Evolutionary conservation across 352 stramenopile genomes (phyloP), one percentile per base, ranked within the genome.

Genomic region (Phytophthora uliginosa): DNA sequence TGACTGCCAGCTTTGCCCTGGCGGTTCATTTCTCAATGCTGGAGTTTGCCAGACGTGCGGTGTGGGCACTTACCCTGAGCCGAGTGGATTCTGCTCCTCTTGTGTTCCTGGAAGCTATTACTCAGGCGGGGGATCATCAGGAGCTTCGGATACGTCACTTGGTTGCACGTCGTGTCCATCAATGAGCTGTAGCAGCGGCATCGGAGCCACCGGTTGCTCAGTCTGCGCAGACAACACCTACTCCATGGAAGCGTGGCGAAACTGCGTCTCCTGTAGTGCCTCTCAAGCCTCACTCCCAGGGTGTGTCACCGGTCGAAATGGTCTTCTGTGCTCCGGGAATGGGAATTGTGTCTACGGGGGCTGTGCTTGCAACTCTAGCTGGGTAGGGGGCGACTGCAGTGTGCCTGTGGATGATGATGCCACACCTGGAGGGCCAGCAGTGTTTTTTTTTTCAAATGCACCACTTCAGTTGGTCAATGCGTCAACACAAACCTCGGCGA

Each of bases 291-390:
- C 66, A 36, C 59, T 81, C 2, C 33, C 69, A n/a, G 76, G 69
- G 3, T 94, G 87, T 59, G 62, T 77, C 7, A 50, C 69, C 7
- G 87, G 87, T 10, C 74, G 85, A n/a, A 92, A 92, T 59, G 81
- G 84, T 15, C 18, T 80, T n/a, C 9, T 81, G 52, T 94, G 87
- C 40, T 89, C 84, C 20, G 83, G 83, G 5, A 85, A 87, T 18
- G 87, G 87, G 12, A 54, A 67, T 3, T 94, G 87, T 53, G 26
- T 77, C 5, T 86, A 83, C 4, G 84, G 85, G 24, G 79, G 82
- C 1, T 94, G 87, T 48, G 64, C 70, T 15, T 94, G 87, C 52
- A 51, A 36, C n/a, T 28, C 52, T 63, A 71, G 62, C 1, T 93
- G 82, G 80, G 71, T 75, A 0, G 77, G 78, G 1, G 71, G 73